These are phyloP conservation scores for Citrullus mucosospermus DNA, from an alignment of 306 rosid genomes.

Conservation along the genomic window DNA sequence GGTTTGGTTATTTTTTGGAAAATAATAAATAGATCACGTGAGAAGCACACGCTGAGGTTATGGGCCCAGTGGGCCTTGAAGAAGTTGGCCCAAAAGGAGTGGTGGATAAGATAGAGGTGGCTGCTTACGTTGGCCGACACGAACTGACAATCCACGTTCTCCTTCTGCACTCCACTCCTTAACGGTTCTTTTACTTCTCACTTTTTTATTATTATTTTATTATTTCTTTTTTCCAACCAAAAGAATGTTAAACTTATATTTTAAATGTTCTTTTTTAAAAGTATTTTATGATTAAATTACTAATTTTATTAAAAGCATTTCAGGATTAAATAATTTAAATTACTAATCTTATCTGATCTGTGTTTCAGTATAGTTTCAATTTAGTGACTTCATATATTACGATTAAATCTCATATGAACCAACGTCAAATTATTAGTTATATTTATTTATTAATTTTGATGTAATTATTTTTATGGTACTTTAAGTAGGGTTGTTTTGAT, in stretches of 20 bases:
- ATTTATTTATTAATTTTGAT: too few species aligned
- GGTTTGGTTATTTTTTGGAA: too few species aligned
- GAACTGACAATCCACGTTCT: constrained; percentile 2
- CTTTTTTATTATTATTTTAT: background rate
- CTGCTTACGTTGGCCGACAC: background rate
- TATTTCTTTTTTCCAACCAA: background rate
- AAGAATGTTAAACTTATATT: background rate
- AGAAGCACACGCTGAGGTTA: background rate
- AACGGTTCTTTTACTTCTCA: background rate
- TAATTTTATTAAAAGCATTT: too few species aligned
- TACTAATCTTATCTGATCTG: too few species aligned
- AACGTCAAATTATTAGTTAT: too few species aligned
- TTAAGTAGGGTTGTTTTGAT: too few species aligned
- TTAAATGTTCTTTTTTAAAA: background rate
- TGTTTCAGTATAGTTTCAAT: too few species aligned
- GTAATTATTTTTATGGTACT: too few species aligned
- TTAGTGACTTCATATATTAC: too few species aligned
- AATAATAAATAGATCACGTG: background rate
- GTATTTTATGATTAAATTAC: too few species aligned
- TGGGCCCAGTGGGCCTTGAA: constrained; percentile 6
- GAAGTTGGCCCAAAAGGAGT: background rate
- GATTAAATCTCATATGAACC: too few species aligned
- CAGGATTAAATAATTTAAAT: too few species aligned
- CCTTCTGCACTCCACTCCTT: background rate
- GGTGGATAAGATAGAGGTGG: background rate